Conservation (phyloP, 1,284 basidiomycete species). For the Butyriboletus appendiculatus region DNA sequence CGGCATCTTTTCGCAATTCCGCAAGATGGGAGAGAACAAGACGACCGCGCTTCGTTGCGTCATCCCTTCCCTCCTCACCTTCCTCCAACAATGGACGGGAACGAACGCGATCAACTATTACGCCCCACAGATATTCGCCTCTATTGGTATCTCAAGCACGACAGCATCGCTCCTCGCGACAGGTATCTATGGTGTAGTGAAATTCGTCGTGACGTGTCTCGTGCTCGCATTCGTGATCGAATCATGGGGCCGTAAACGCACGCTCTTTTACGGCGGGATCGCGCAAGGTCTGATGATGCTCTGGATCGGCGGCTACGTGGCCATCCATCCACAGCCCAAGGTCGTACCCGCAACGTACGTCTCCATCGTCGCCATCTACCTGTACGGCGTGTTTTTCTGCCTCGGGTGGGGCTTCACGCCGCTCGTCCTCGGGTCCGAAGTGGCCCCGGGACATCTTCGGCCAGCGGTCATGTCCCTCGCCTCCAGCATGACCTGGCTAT, state of each 20-base stretch:
- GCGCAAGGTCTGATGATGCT: constrained; percentile 48
- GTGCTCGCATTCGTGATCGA: constrained; percentile 49
- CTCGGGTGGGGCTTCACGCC: constrained; percentile 45
- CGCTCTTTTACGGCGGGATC: constrained; percentile 46
- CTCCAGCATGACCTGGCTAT: constrained; percentile 44
- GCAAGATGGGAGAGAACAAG: constrained; percentile 46
- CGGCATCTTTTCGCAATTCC: constrained; percentile 39
- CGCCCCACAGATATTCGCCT: constrained; percentile 48
- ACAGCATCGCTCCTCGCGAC: constrained; percentile 57
- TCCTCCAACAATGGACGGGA: constrained; percentile 61
- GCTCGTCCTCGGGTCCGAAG: constrained; percentile 47
- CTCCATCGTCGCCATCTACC: constrained; percentile 48
- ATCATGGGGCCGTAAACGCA: constrained; percentile 46
- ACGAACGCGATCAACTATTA: constrained; percentile 65
- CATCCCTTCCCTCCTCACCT: constrained; percentile 54
- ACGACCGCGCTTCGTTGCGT: constrained; percentile 48
- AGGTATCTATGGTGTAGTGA: constrained; percentile 63
- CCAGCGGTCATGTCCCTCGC: constrained; percentile 44
- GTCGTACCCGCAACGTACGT: constrained; percentile 46
- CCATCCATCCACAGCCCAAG: constrained; percentile 34
- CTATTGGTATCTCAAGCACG: constrained; percentile 54
- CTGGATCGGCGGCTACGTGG: constrained; percentile 48
- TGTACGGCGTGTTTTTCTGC: constrained; percentile 48
- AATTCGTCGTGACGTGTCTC: constrained; percentile 46
- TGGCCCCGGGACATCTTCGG: constrained; percentile 49